Evolutionary conservation across 2,329 filamentous ascomycete species (phyloP).

Genomic region (Sphaerulina populicola): DNA sequence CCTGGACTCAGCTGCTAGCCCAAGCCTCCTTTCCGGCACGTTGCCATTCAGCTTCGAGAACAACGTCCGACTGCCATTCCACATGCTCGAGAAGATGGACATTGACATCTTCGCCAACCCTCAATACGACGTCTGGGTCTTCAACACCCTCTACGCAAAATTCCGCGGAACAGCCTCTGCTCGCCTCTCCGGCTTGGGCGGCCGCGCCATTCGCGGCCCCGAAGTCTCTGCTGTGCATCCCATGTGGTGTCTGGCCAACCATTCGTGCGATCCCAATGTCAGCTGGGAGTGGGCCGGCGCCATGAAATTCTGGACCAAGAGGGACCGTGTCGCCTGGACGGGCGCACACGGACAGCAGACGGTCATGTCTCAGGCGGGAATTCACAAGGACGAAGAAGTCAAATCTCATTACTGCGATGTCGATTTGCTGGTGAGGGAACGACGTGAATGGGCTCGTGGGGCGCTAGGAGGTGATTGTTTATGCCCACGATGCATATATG

Average conservation of each 20-base stretch:
- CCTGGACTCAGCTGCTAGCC: constrained; percentile 11
- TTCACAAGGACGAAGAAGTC: constrained; percentile 74
- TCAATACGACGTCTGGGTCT: constrained; percentile 66
- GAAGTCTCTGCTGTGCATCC: constrained; percentile 92
- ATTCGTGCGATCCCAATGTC: constrained; percentile 92
- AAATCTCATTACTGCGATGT: constrained; percentile 93
- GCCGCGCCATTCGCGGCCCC: constrained; percentile 62
- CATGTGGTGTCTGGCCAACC: constrained; percentile 92
- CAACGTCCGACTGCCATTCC: constrained; percentile 65
- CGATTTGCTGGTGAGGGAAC: constrained; percentile 63
- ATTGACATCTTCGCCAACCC: constrained; percentile 59
- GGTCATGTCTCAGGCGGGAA: constrained; percentile 40
- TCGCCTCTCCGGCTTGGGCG: constrained; percentile 51
- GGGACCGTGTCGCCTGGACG: constrained; percentile 48
- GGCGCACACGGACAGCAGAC: constrained; percentile 27
- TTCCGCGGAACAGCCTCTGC: constrained; percentile 90
- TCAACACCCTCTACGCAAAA: constrained; percentile 88
- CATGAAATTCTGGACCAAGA: constrained; percentile 61
- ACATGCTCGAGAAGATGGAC: constrained; percentile 77
- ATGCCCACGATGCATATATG: constrained; percentile 68
- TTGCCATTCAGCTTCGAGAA: constrained; percentile 70
- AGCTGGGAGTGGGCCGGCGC: constrained; percentile 84
- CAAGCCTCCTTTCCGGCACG: constrained; percentile 43
- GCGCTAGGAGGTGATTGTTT: constrained; percentile 83
- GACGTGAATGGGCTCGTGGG: constrained; percentile 81